phyloP scores from a whole-genome alignment of 2,329 filamentous ascomycete genomes.

The Tolypocladium nubicola region DNA sequence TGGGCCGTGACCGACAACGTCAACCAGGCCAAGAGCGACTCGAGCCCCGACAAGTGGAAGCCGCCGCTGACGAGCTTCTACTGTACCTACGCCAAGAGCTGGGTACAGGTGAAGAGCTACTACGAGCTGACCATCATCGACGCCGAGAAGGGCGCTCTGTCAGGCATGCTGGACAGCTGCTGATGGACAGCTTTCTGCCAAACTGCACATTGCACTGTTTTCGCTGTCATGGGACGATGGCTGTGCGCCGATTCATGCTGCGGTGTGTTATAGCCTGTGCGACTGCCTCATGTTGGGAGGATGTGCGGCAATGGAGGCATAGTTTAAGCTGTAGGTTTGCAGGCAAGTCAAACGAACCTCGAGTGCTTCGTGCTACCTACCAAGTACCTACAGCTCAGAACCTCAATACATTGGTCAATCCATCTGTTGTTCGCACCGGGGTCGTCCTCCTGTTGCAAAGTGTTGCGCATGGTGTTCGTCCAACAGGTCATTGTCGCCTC shows the following conservation, averaged over 20 bases:
- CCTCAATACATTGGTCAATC: not conserved
- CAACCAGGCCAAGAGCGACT: conserved; percentile 65
- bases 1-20: conserved; percentile 69
- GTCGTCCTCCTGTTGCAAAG: not conserved
- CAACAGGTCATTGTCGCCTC: not conserved
- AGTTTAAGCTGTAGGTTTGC: not conserved
- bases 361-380: not conserved
- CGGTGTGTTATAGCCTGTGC: not conserved
- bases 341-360: not conserved
- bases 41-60: conserved; percentile 66
- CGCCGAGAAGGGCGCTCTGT: conserved; percentile 60
- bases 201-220: not conserved
- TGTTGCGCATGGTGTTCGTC: not conserved
- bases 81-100: conserved; percentile 69
- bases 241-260: not conserved
- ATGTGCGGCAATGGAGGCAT: not conserved
- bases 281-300: not conserved
- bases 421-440: not conserved
- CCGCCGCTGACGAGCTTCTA: conserved; percentile 58
- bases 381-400: not conserved
- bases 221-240: not conserved
- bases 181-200: conserved; percentile 3
- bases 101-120: conserved; percentile 68
- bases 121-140: conserved; percentile 59
- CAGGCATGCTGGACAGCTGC: conserved; percentile 25